These are phyloP conservation scores for Candida silvicultrix DNA, from an alignment of 805 yeast species.

Conservation along the genomic window DNA sequence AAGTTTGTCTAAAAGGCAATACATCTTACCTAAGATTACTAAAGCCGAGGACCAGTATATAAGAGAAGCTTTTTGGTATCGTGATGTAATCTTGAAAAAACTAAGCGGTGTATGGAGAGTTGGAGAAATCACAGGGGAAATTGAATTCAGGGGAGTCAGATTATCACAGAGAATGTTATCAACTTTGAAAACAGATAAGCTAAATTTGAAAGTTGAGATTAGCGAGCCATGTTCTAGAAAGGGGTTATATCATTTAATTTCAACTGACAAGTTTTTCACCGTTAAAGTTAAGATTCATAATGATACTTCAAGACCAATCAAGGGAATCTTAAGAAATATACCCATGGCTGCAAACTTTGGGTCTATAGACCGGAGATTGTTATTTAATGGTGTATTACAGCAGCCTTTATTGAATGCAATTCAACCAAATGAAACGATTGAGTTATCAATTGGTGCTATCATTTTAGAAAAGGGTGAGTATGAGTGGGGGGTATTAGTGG, in stretches of 20 bases:
- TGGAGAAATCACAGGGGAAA: slow-evolving; percentile 41
- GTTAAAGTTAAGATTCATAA: slow-evolving; percentile 46
- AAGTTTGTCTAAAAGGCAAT: slow-evolving; percentile 63
- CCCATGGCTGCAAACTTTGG: slow-evolving; percentile 33
- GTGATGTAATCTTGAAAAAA: slow-evolving; percentile 54
- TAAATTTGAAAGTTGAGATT: slow-evolving; percentile 27
- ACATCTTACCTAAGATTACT: slow-evolving; percentile 42
- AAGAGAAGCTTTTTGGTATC: slow-evolving; percentile 74
- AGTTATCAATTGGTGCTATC: slow-evolving; percentile 48
- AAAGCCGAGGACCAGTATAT: slow-evolving; percentile 51
- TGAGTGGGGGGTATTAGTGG: slow-evolving; percentile 70
- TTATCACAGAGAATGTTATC: slow-evolving; percentile 56
- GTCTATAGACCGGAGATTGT: slow-evolving; percentile 48
- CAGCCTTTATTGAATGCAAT: slow-evolving; percentile 37
- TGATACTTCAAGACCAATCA: slow-evolving; percentile 31
- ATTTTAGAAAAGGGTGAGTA: slow-evolving; percentile 74
- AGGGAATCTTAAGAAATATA: slow-evolving; percentile 57
- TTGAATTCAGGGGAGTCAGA: slow-evolving; percentile 64
- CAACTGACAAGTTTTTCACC: slow-evolving; percentile 44
- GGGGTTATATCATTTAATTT: slow-evolving; percentile 28
- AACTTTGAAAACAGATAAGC: slow-evolving; percentile 42
- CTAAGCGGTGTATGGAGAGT: slow-evolving; percentile 64
- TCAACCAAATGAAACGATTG: slow-evolving; percentile 34
- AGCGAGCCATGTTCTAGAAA: slow-evolving; percentile 3
- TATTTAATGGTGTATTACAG: slow-evolving; percentile 72